A percentile compares a stretch with the other conserved stretches of the same genome.
These are phyloP conservation scores for Verticillium isaacii DNA, from an alignment of 2,329 filamentous ascomycete species.

Conservation along the genomic window DNA sequence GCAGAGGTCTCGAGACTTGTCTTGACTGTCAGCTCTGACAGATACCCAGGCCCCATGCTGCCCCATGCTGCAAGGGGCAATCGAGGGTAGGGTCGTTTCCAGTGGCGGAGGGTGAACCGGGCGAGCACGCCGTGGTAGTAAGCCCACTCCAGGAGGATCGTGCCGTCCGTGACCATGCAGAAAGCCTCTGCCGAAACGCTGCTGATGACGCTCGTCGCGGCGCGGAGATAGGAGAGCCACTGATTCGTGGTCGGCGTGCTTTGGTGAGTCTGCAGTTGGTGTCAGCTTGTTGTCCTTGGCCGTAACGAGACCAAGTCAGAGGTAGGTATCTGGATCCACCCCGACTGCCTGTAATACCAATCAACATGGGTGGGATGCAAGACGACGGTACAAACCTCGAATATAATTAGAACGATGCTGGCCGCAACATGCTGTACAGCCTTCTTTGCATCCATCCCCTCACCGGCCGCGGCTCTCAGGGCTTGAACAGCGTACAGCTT, in stretches of 20 bases:
- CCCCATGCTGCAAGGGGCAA: too few species aligned
- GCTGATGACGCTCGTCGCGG: slow-evolving; percentile 15
- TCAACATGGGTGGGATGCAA: not conserved
- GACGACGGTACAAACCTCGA: slow-evolving; percentile 16
- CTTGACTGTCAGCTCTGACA: not conserved
- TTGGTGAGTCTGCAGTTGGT: slow-evolving; percentile 13
- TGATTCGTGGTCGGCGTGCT: slow-evolving; percentile 18
- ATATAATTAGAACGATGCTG: slow-evolving; percentile 21
- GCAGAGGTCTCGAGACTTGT: not conserved
- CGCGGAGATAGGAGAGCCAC: slow-evolving; percentile 22
- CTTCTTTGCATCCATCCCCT: slow-evolving; percentile 8
- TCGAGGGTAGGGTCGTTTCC: slow-evolving; percentile 8
- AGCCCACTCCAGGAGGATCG: slow-evolving; percentile 19
- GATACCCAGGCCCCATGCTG: too few species aligned
- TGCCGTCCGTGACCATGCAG: slow-evolving; percentile 3
- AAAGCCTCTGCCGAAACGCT: not conserved
- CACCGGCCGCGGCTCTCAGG: slow-evolving; percentile 15
- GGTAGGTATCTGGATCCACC: too few species aligned
- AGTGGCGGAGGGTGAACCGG: slow-evolving; percentile 22
- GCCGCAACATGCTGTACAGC: slow-evolving; percentile 22
- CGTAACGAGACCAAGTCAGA: too few species aligned
- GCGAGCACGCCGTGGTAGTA: slow-evolving; percentile 22
- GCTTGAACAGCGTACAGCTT: slow-evolving; percentile 18
- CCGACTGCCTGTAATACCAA: too few species aligned
- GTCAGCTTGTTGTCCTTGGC: not conserved